A percentile compares a stretch with the other conserved stretches of the same genome.
These are phyloP conservation scores for Huntiella abstrusa DNA, from an alignment of 2,329 filamentous ascomycete species.

Conservation along the genomic window DNA sequence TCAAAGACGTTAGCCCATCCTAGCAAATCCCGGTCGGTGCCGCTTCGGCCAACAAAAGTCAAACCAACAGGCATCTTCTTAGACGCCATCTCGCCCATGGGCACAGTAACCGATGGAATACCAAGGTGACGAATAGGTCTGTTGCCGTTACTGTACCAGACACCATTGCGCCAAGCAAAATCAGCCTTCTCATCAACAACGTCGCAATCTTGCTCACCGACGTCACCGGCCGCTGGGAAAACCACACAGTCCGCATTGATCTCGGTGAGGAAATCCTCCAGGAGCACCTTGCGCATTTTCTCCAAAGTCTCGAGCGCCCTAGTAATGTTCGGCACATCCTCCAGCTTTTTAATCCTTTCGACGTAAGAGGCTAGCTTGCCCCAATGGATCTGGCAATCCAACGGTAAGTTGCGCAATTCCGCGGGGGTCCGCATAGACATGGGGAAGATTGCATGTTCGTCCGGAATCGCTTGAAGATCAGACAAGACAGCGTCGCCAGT, in stretches of 20 bases:
- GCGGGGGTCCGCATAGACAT: constrained; percentile 13
- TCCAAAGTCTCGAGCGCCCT: constrained; percentile 27
- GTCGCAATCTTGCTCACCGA: constrained; percentile 30
- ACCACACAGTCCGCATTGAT: constrained; percentile 25
- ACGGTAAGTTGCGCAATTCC: constrained; percentile 11
- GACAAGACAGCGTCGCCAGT: constrained; percentile 23
- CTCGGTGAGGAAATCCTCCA: constrained; percentile 31
- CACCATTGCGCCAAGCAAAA: constrained; percentile 21
- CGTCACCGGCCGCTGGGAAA: constrained; percentile 31
- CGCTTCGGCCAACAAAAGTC: constrained; percentile 31
- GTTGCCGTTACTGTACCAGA: constrained; percentile 35
- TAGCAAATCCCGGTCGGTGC: constrained; percentile 22
- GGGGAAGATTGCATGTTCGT: constrained; percentile 22
- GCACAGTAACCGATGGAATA: constrained; percentile 32
- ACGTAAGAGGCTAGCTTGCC: constrained; percentile 13
- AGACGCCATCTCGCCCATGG: constrained; percentile 30
- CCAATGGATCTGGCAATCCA: constrained; percentile 13
- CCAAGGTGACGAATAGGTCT: constrained; percentile 33
- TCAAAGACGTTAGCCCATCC: constrained; percentile 14
- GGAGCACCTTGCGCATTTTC: constrained; percentile 26
- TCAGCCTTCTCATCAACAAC: constrained; percentile 13
- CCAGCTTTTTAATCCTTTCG: constrained; percentile 18
- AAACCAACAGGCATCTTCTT: constrained; percentile 32
- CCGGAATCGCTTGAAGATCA: constrained; percentile 20
- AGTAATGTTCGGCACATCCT: constrained; percentile 23